phyloP scores from a whole-genome alignment of 805 yeast genomes.

The Saccharomycopsis javanensis region DNA sequence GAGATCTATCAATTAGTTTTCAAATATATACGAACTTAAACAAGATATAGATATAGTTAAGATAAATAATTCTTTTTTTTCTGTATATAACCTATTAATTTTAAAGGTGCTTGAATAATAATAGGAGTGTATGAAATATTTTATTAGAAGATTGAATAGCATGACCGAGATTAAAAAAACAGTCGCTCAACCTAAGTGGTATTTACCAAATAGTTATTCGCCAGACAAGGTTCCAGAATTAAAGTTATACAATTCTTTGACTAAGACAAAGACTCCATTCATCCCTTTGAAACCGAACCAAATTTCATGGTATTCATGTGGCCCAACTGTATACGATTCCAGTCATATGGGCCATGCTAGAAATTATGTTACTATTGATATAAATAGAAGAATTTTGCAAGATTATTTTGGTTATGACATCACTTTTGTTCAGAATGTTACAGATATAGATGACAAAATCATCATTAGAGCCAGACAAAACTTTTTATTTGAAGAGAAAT shows the following conservation, averaged over 20 bases:
- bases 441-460: conserved; percentile 98
- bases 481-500: conserved; percentile 56
- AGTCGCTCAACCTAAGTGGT: conserved; percentile 46
- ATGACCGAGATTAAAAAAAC: conserved; percentile 26
- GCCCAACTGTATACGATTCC: conserved; percentile 95
- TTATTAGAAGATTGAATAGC: neutral
- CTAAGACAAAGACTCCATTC: conserved; percentile 71
- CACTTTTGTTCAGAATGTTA: conserved; percentile 87
- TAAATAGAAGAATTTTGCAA: conserved; percentile 79
- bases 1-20: too few species aligned
- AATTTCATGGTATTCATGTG: conserved; percentile 95
- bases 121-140: neutral
- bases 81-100: neutral
- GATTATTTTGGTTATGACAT: conserved; percentile 89
- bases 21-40: too few species aligned
- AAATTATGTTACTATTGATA: conserved; percentile 90
- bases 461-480: conserved; percentile 90
- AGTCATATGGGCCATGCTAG: conserved; percentile 99
- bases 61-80: neutral
- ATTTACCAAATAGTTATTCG: conserved; percentile 19
- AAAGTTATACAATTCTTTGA: conserved; percentile 72
- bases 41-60: too few species aligned
- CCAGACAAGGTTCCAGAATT: conserved; percentile 33
- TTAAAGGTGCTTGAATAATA: neutral
- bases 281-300: conserved; percentile 52